Evolutionary conservation across 495 filamentous ascomycete genomes (phyloP), one percentile per base, ranked within the genome.

Genomic region (Penicillium verhagenii): DNA sequence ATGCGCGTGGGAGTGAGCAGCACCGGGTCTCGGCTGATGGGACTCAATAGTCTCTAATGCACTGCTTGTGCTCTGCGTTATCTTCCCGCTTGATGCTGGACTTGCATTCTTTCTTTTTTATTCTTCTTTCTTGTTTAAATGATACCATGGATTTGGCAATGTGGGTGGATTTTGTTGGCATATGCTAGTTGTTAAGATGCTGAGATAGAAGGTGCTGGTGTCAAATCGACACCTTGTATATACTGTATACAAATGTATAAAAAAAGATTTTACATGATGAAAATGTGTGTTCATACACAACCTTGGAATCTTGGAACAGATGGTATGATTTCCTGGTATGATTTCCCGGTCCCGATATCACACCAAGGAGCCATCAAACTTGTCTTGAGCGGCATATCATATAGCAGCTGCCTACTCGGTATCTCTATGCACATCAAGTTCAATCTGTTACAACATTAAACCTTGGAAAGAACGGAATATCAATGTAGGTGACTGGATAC

Each of bases 71-170:
- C 20, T 51, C 3, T 48, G 24, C 16, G 44, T 28, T 13, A 39
- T 44, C 43, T 47, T 45, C 26, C 26, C 40, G 47, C 48, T 47
- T 23, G 37, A 20, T 35, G 50, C 26, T 52, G 25, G 47, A 26
- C 49, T 48, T 53, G 53, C 53, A 53, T 61, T 35, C 16, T 55
- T 50, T 61, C 14, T 53, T 48, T 54, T 46, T 49, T 56, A 21
- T 40, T 37, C 46, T 60, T 61, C 52, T 44, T 49, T 35, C 42
- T 33, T 50, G 59, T 53, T 64, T 60, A 63, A 58, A 66, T 68
- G 62, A 68, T 68, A 68, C 65, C 65, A 68, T 61, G 63, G 59
- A 57, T 37, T n/a, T 63, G 54, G 37, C 39, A 42, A 51, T 48
- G 45, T 47, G 46, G 52, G 26, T 31, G 53, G 31, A 50, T 55